A percentile compares a stretch with the other conserved stretches of the same genome.
phyloP scores from a whole-genome alignment of 2,329 filamentous ascomycete genomes.

The Colletotrichum brevisporum region DNA sequence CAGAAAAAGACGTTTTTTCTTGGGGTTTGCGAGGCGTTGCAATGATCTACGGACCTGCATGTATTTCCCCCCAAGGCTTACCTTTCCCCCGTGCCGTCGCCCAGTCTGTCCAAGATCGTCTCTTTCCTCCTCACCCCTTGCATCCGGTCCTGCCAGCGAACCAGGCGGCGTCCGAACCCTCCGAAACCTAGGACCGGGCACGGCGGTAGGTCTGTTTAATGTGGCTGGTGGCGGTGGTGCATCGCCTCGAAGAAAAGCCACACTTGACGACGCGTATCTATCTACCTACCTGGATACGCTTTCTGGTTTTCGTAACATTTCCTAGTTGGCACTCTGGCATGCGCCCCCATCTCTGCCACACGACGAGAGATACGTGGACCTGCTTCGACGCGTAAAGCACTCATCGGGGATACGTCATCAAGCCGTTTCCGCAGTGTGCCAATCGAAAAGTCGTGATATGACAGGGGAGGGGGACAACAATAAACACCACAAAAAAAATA shows the following conservation, averaged over 20 bases:
- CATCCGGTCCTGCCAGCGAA: background rate
- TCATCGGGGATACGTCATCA: conserved; percentile 31
- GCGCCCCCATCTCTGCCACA: no score
- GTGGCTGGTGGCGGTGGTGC: no score
- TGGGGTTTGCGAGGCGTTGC: background rate
- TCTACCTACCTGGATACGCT: background rate
- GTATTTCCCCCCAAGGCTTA: no score
- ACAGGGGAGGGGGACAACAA: no score
- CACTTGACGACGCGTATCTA: conserved; percentile 35
- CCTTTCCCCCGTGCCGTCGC: background rate
- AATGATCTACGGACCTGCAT: background rate
- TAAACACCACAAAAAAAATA: no score
- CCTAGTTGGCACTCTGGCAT: no score
- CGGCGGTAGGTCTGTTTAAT: no score
- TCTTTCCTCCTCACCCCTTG: background rate
- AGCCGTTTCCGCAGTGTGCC: no score
- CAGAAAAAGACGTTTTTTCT: background rate
- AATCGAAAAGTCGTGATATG: no score
- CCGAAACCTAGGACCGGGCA: no score
- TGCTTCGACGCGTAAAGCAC: conserved; percentile 35
- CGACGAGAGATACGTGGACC: background rate
- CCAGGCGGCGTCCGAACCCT: no score
- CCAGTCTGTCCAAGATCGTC: background rate
- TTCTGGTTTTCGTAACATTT: background rate
- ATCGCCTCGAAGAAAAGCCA: background rate